Evolutionary conservation across 2,329 filamentous ascomycete genomes (phyloP).

Genomic region (Rutstroemia sp.): DNA sequence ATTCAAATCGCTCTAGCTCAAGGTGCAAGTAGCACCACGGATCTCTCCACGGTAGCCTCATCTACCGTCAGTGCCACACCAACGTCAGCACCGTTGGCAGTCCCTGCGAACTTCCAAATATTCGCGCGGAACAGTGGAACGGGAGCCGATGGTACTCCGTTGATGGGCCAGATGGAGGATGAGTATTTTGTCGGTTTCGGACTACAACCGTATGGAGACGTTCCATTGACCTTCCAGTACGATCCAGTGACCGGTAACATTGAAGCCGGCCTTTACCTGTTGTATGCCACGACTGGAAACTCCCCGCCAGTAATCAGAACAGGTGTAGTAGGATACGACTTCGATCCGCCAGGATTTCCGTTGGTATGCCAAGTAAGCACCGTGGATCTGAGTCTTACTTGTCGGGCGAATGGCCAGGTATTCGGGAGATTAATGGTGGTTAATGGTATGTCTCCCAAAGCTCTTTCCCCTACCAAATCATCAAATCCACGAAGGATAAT

Average conservation of each 20-base stretch:
- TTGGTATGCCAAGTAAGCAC: background rate
- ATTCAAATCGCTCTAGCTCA: background rate
- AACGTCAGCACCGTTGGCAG: background rate
- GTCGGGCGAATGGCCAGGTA: background rate
- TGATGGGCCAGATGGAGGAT: background rate
- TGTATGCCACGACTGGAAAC: background rate
- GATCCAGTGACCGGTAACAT: background rate
- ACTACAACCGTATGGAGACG: background rate
- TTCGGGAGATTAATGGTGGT: background rate
- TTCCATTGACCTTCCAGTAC: background rate
- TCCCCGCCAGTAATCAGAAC: background rate
- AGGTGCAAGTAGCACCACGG: background rate
- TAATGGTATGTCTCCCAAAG: background rate
- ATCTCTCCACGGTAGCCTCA: background rate
- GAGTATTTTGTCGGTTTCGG: constrained; percentile 1
- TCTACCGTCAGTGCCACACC: background rate
- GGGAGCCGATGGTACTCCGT: background rate
- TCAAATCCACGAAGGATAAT: no score
- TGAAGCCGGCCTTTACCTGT: background rate
- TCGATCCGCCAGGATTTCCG: background rate
- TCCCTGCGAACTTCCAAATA: background rate
- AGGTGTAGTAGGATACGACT: background rate
- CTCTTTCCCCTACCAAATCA: background rate
- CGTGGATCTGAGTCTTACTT: background rate
- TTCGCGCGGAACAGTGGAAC: background rate